Evolutionary conservation across 2,329 filamentous ascomycete genomes (phyloP), one percentile per base, ranked within the genome.

Genomic region (Neocucurbitaria cava): DNA sequence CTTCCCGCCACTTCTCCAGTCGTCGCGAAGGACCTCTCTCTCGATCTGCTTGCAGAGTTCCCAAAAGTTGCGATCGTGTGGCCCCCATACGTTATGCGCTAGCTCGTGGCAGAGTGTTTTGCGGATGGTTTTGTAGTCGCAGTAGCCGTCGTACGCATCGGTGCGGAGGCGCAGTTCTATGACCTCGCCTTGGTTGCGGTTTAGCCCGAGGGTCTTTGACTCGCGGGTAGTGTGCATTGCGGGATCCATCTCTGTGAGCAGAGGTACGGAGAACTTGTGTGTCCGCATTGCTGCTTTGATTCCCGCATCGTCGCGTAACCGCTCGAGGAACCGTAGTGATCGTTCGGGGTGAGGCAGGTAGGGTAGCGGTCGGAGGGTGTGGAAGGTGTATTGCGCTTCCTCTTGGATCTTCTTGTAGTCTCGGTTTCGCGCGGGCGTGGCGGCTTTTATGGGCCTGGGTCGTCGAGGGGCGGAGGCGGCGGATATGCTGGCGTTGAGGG

Each of bases 161-260:
- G 95, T 98, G n/a, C 95, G 82, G 31, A 99, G 78, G 0, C 95
- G 82, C 57, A 99, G 77, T 81, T 98, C 93, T 52, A 99, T 96
- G 1, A 92, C 91, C 74, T 96, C 89, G 56, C 95, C 95, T 2
- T 82, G 77, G 71, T 98, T 97, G 10, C 92, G 82, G 72, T 99
- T 99, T 36, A 98, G 75, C 0, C 95, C 95, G 0, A 98, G 78
- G 1, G 91, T 93, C 40, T 91, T 84, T 45, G 87, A 87, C n/a
- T 95, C 89, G 68, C 91, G 89, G 3, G 85, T 90, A 0, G 93
- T 97, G 75, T 97, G 87, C 62, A 88, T 84, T 0, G 88, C 82
- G 0, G 95, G 95, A 66, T 99, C 90, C 94, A 99, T 98, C 77
- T 99, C 95, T 0, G 93, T 97, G 23, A 99, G 82, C 3, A 98